These are phyloP conservation scores for Trichoderma sp. DNA, from an alignment of 2,329 filamentous ascomycete species.

Conservation along the genomic window DNA sequence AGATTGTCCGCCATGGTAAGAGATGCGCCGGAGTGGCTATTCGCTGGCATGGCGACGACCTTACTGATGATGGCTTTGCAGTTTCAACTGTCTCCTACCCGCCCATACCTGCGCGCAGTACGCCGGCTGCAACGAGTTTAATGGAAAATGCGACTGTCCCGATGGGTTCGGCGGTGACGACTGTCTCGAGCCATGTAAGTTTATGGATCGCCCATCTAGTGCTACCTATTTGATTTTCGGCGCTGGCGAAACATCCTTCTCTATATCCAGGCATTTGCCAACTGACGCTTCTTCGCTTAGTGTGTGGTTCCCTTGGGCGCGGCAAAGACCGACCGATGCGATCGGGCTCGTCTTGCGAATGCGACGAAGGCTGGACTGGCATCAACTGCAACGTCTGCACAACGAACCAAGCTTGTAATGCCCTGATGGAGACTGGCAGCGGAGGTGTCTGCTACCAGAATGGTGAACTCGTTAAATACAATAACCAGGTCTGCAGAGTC, in stretches of 20 bases:
- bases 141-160: slow-evolving; percentile 90
- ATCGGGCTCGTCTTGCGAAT: slow-evolving; percentile 71
- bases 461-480: slow-evolving; percentile 87
- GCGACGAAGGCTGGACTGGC: slow-evolving; percentile 90
- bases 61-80: slow-evolving; percentile 41
- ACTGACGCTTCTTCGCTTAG: slow-evolving; percentile 38
- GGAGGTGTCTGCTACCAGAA: slow-evolving; percentile 91
- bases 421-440: slow-evolving; percentile 79
- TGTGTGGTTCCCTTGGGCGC: slow-evolving; percentile 85
- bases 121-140: slow-evolving; percentile 82
- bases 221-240: not conserved
- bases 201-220: not conserved
- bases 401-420: slow-evolving; percentile 78
- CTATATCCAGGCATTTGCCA: not conserved
- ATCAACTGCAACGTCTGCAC: slow-evolving; percentile 98
- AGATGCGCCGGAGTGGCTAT: slow-evolving; percentile 19
- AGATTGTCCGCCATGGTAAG: slow-evolving; percentile 76
- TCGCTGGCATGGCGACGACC: not conserved
- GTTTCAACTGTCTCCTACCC: slow-evolving; percentile 97
- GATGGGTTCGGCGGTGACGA: slow-evolving; percentile 92
- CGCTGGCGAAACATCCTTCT: not conserved
- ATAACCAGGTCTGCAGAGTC: slow-evolving; percentile 97
- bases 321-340: slow-evolving; percentile 78
- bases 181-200: slow-evolving; percentile 76
- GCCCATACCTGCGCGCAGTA: slow-evolving; percentile 91